phyloP scores from a whole-genome alignment of 371 early-diverging fungal genomes.

The Globomyces sp. region DNA sequence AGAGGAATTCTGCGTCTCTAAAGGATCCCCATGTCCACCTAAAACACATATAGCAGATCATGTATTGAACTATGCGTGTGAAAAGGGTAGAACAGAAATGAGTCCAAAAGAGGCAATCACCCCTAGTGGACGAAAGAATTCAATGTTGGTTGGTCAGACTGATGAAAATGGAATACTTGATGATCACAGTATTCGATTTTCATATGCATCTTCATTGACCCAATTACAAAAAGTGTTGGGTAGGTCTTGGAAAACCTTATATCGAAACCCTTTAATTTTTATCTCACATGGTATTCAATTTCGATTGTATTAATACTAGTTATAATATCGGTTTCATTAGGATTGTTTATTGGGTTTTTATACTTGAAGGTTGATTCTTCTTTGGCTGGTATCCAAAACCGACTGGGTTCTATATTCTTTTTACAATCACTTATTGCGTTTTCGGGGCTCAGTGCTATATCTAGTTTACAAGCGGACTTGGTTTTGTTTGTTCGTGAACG shows the following conservation, averaged over 20 bases:
- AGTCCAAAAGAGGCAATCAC: too few species aligned
- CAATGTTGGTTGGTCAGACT: too few species aligned
- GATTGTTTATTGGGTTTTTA: conserved; percentile 43
- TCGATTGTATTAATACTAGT: too few species aligned
- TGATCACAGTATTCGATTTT: not conserved
- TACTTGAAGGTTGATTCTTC: conserved; percentile 36
- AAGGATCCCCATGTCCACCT: conserved; percentile 80
- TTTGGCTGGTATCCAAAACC: conserved; percentile 46
- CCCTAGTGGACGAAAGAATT: too few species aligned
- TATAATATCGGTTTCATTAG: conserved; percentile 26
- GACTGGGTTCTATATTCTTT: conserved; percentile 41
- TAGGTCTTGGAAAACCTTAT: conserved; percentile 28
- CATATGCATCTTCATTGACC: conserved; percentile 24
- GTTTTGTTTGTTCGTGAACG: conserved; percentile 80
- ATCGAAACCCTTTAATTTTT: conserved; percentile 28
- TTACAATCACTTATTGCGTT: conserved; percentile 39
- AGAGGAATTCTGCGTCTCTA: conserved; percentile 58
- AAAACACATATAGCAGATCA: conserved; percentile 94
- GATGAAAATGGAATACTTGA: not conserved
- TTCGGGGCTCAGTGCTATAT: conserved; percentile 39
- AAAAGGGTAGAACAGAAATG: too few species aligned
- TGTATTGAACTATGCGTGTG: conserved; percentile 70
- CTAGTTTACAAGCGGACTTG: conserved; percentile 65
- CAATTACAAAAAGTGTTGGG: conserved; percentile 28
- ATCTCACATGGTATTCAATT: conserved; percentile 23